Evolutionary conservation across 2,329 filamentous ascomycete species (phyloP).

Genomic region (Diatrype stigma): DNA sequence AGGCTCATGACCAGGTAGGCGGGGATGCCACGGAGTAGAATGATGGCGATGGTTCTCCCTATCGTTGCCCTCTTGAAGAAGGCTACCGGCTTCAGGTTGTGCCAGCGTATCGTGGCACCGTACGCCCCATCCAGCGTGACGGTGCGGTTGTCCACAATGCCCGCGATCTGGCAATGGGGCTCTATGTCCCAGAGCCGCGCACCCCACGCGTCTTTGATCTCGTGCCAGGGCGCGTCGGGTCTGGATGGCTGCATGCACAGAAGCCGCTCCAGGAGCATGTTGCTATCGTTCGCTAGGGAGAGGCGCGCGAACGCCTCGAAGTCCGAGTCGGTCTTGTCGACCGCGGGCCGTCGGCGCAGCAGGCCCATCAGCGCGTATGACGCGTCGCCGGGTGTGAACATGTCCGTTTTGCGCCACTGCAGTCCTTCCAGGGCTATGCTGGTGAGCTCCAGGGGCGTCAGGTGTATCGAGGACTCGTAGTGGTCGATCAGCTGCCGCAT

Average conservation of each 20-base stretch:
- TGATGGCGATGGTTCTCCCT: constrained; percentile 1
- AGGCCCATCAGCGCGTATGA: constrained; percentile 45
- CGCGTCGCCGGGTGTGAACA: constrained; percentile 35
- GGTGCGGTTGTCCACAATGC: constrained; percentile 36
- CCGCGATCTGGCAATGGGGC: constrained; percentile 36
- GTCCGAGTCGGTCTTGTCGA: constrained; percentile 33
- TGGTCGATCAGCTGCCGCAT: constrained; percentile 41
- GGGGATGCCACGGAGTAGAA: constrained; percentile 6
- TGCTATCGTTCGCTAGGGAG: constrained; percentile 41
- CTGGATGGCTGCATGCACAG: constrained; percentile 35
- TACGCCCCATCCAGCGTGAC: constrained; percentile 31
- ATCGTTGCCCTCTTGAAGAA: constrained; percentile 9
- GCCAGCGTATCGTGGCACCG: constrained; percentile 39
- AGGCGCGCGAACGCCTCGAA: constrained; percentile 45
- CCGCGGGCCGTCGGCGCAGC: constrained; percentile 32
- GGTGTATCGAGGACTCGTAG: constrained; percentile 36
- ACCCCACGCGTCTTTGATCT: constrained; percentile 36
- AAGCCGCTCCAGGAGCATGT: constrained; percentile 40
- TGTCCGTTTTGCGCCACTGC: constrained; percentile 30
- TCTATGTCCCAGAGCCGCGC: constrained; percentile 42
- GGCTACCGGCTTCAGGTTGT: constrained; percentile 14
- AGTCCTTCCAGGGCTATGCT: constrained; percentile 29
- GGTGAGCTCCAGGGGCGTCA: constrained; percentile 38
- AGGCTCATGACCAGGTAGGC: constrained; percentile 4
- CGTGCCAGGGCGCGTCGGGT: constrained; percentile 33